Conservation (phyloP, 495 filamentous ascomycete genomes). For the Penicillium parvum region DNA sequence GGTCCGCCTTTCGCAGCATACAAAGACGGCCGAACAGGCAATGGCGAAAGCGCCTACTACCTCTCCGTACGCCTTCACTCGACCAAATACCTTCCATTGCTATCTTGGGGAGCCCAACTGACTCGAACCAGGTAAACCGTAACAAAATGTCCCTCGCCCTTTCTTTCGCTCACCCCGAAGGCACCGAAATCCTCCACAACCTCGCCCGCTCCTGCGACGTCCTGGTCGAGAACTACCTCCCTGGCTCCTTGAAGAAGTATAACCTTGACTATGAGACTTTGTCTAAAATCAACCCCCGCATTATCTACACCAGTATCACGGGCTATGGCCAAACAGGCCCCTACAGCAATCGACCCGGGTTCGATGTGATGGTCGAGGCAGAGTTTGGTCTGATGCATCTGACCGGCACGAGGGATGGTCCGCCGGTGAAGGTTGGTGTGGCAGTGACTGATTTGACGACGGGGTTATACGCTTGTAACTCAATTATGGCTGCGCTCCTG, state of each 20-base stretch:
- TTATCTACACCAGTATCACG: slow-evolving; percentile 62
- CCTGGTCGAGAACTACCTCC: slow-evolving; percentile 92
- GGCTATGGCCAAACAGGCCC: slow-evolving; percentile 87
- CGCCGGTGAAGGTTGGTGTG: slow-evolving; percentile 94
- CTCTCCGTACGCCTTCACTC: no score
- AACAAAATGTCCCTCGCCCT: slow-evolving; percentile 92
- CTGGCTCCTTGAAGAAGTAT: slow-evolving; percentile 81
- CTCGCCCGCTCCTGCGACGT: slow-evolving; percentile 80
- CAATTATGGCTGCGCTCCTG: slow-evolving; percentile 86
- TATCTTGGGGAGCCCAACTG: slow-evolving; percentile 17
- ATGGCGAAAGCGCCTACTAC: slow-evolving; percentile 92
- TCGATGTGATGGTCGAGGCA: slow-evolving; percentile 97
- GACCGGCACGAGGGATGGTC: slow-evolving; percentile 76
- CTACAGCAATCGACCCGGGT: slow-evolving; percentile 78
- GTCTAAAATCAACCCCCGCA: slow-evolving; percentile 65
- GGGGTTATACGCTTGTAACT: slow-evolving; percentile 83
- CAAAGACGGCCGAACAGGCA: slow-evolving; percentile 46
- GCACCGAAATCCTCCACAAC: slow-evolving; percentile 75
- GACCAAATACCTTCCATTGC: no score
- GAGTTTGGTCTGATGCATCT: slow-evolving; percentile 98
- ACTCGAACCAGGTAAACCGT: slow-evolving; percentile 44
- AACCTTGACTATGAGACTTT: slow-evolving; percentile 74
- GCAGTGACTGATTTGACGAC: slow-evolving; percentile 94
- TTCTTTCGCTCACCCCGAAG: slow-evolving; percentile 75
- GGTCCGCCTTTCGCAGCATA: slow-evolving; percentile 90